Conservation (phyloP, 2,329 filamentous ascomycete species). For the Penicillium olsonii region DNA sequence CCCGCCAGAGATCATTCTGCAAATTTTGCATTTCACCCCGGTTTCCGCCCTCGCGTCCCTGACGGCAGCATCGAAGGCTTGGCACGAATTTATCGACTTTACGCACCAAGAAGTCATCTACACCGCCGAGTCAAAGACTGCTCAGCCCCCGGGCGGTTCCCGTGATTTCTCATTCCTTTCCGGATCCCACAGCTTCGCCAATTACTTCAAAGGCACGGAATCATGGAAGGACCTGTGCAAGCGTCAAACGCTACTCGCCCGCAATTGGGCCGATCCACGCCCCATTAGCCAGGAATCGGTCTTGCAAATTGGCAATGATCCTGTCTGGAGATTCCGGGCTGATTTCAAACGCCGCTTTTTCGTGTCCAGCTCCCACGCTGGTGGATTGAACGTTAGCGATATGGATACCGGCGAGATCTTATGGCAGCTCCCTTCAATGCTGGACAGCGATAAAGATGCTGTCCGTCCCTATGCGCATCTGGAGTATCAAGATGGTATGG, state of each 20-base stretch:
- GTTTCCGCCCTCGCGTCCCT: conserved; percentile 39
- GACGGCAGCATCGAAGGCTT: conserved; percentile 36
- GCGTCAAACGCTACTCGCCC: conserved; percentile 40
- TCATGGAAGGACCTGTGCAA: conserved; percentile 51
- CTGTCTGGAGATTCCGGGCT: conserved; percentile 49
- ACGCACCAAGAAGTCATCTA: conserved; percentile 48
- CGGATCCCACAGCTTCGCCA: conserved; percentile 31
- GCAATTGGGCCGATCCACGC: conserved; percentile 39
- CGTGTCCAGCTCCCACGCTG: conserved; percentile 47
- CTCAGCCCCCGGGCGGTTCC: conserved; percentile 23
- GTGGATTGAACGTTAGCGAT: conserved; percentile 49
- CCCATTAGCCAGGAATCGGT: conserved; percentile 43
- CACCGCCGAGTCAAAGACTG: conserved; percentile 33
- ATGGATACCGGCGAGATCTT: conserved; percentile 47
- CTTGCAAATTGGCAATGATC: conserved; percentile 43
- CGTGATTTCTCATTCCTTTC: conserved; percentile 36
- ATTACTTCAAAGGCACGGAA: conserved; percentile 33
- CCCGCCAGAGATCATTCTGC: conserved; percentile 45
- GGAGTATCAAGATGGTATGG: conserved; percentile 51
- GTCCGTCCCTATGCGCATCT: conserved; percentile 50
- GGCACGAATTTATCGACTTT: conserved; percentile 47
- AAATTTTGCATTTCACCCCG: conserved; percentile 42
- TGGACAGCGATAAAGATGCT: conserved; percentile 26
- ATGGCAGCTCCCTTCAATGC: conserved; percentile 38
- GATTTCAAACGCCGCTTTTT: conserved; percentile 51